Conservation (phyloP, 495 filamentous ascomycete species). For the Aspergillus ostianus region DNA sequence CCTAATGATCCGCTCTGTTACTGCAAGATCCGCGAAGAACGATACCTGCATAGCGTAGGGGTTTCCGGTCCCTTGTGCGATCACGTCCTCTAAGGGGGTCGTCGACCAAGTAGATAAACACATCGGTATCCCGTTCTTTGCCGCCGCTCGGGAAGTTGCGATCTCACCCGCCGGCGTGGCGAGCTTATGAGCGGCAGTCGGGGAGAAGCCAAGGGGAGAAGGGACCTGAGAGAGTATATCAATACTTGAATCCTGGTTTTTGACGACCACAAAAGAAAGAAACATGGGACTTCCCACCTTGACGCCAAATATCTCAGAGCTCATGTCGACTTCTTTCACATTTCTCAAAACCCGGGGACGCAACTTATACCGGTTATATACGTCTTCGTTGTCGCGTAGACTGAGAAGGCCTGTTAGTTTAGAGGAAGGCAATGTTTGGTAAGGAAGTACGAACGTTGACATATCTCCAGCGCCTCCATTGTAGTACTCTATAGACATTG, state of each 20-base stretch:
- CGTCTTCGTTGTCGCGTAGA: conserved; percentile 44
- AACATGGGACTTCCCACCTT: background rate
- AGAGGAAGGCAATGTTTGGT: background rate
- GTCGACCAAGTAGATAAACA: conserved; percentile 50
- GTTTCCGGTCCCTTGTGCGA: conserved; percentile 28
- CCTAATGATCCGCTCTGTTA: conserved; percentile 77
- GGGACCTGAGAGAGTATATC: conserved; percentile 41
- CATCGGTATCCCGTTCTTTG: conserved; percentile 63
- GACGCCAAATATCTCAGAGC: conserved; percentile 39
- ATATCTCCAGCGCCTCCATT: conserved; percentile 35
- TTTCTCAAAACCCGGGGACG: conserved; percentile 50
- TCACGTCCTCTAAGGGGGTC: conserved; percentile 46
- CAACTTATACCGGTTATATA: conserved; percentile 45
- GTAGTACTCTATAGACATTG: conserved; percentile 29
- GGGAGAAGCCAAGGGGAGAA: conserved; percentile 83
- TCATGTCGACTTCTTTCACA: conserved; percentile 45
- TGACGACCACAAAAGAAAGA: background rate
- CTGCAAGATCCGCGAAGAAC: conserved; percentile 78
- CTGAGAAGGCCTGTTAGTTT: conserved; percentile 11
- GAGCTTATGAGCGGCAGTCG: conserved; percentile 77
- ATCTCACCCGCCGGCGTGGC: conserved; percentile 80
- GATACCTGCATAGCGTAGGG: conserved; percentile 67
- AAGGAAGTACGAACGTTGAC: conserved; percentile 6
- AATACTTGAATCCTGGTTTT: too few relatives aligned
- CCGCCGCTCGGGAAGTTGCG: conserved; percentile 68